Base-by-base conservation (phyloP, 2,329 filamentous ascomycete species). In the Colletotrichum lini region DNA sequence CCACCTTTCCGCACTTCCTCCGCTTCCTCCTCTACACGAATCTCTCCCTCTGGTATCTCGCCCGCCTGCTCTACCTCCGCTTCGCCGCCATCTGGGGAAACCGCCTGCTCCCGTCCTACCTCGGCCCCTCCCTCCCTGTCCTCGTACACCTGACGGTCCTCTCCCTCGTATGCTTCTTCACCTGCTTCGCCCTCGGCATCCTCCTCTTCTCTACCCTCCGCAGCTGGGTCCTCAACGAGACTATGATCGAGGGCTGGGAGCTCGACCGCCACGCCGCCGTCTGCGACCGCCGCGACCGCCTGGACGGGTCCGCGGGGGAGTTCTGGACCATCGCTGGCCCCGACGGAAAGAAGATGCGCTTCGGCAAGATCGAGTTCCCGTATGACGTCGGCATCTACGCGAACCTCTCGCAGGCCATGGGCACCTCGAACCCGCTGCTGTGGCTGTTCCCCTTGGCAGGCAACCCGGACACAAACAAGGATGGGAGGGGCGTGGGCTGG, bases 181-280 rank as follows among this genome's bases (percentile, higher is more conserved):
- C 90, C 0, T 83, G 89, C 10, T 85, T 95, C 62, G 89, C 86
- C 0, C 85, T 96, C 1, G 81, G 82, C 1, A 85, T 96, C 47
- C 86, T 96, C 72, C 82, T 95, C 4, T 79, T 87, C n/a, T 88
- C 90, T 7, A 90, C 91, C 0, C 67, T 88, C 1, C 89, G 88
- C 79, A 86, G 86, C 65, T 90, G 93, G 78, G 76, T 87, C 4
- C 85, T 91, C 72, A 95, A 95, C 82, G 90, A 87, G 18, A 96
- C 93, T 30, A 94, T 93, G 79, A 96, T 97, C 76, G 94, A 97
- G 81, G 87, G 87, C 72, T 96, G 93, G 93, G 93, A 93, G 77
- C 80, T 90, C 57, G 90, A 92, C 74, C 84, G 90, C 0, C 90
- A 93, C 79, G 88, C 90, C 73, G 84, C 87, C 10, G 79, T 90